Conservation (phyloP, 495 filamentous ascomycete species). For the Friedmanniomyces simplex region DNA sequence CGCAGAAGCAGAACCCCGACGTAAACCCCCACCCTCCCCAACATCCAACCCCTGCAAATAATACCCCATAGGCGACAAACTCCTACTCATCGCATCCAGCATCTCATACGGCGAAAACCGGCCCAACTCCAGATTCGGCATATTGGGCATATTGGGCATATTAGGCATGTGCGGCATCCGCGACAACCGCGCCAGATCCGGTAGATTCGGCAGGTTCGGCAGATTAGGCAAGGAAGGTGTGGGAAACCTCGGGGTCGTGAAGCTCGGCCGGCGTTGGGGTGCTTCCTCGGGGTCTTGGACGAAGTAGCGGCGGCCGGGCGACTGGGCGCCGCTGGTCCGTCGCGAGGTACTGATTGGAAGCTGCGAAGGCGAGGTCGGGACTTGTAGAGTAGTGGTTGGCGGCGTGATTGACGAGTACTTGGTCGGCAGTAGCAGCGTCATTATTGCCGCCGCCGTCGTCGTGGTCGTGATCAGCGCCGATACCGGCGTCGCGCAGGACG, state of each 20-base stretch:
- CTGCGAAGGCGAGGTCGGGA: slow-evolving; percentile 4
- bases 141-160: slow-evolving; percentile 23
- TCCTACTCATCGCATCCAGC: slow-evolving; percentile 26
- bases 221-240: slow-evolving; percentile 8
- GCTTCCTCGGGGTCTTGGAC: slow-evolving; percentile 15
- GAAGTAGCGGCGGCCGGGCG: slow-evolving; percentile 21
- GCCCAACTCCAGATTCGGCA: slow-evolving; percentile 16
- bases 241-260: slow-evolving; percentile 8
- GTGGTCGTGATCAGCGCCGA: slow-evolving; percentile 10
- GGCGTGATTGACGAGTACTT: slow-evolving; percentile 1
- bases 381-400: background rate
- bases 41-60: slow-evolving; percentile 21
- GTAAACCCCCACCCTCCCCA: background rate
- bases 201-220: slow-evolving; percentile 2
- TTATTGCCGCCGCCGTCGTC: no score
- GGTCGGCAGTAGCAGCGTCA: background rate
- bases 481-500: slow-evolving; percentile 16
- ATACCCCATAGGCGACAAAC: slow-evolving; percentile 23
- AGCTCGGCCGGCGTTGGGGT: slow-evolving; percentile 10
- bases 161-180: slow-evolving; percentile 19
- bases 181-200: slow-evolving; percentile 2
- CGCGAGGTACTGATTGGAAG: background rate
- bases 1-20: background rate
- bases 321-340: slow-evolving; percentile 2
- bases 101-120: slow-evolving; percentile 26